Percentiles rank a stretch among this genome's conserved stretches.
Conservation (phyloP, 768 basidiomycete genomes). For the Piloderma croceum region DNA sequence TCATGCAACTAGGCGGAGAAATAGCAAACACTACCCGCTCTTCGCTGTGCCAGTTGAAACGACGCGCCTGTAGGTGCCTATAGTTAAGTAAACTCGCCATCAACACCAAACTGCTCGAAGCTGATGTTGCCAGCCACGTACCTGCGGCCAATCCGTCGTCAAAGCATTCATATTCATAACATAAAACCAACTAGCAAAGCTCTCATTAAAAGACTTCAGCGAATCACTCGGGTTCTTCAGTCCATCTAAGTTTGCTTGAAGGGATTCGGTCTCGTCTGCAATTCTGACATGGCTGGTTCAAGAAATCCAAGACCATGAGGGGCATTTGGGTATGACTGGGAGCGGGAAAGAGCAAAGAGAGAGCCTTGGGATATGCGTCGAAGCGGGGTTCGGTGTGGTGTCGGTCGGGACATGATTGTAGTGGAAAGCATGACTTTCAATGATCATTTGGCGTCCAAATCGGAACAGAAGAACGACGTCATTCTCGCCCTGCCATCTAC, state of each 20-base stretch:
- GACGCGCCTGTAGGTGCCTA: slow-evolving; percentile 60
- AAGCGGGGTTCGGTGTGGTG: slow-evolving; percentile 63
- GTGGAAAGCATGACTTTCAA: too few species aligned
- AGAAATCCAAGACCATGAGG: slow-evolving; percentile 84
- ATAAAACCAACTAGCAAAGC: slow-evolving; percentile 88
- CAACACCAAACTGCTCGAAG: slow-evolving; percentile 6
- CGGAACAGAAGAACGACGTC: too few species aligned
- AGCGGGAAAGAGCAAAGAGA: slow-evolving; percentile 78
- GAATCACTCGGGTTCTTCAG: slow-evolving; percentile 69
- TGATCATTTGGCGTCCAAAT: too few species aligned
- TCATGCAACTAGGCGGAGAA: slow-evolving; percentile 1
- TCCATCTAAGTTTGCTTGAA: slow-evolving; percentile 70
- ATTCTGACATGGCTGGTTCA: slow-evolving; percentile 79
- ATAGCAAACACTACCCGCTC: slow-evolving; percentile 46
- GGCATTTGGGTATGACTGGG: slow-evolving; percentile 64
- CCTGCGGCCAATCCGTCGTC: slow-evolving; percentile 89
- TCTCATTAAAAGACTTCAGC: slow-evolving; percentile 84
- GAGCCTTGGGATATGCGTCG: slow-evolving; percentile 90
- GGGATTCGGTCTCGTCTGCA: slow-evolving; percentile 78
- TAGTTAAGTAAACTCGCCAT: too few species aligned
- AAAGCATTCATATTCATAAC: slow-evolving; percentile 92
- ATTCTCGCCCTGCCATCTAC: too few species aligned
- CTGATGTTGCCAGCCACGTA: slow-evolving; percentile 25
- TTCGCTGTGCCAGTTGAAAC: slow-evolving; percentile 49
- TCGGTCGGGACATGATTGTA: slow-evolving; percentile 9